Conservation (phyloP, 2,329 filamentous ascomycete genomes). For the Stachybotrys echinatus region DNA sequence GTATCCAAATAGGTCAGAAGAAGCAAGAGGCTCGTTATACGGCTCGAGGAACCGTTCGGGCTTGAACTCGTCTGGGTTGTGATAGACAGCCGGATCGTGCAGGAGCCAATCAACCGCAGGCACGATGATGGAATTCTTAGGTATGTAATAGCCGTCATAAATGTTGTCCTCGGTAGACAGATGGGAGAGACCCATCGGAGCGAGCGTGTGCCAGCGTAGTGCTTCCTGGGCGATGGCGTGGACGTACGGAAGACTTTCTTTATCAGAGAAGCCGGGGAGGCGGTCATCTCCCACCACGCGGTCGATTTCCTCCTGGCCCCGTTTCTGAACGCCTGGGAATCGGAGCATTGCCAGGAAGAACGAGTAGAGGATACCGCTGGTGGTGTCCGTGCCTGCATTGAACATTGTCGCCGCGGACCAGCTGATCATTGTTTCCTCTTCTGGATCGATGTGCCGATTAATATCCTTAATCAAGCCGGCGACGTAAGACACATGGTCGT, state of each 20-base stretch:
- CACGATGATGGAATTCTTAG: slow-evolving; percentile 4
- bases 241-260: slow-evolving; percentile 6
- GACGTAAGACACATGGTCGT: slow-evolving; percentile 7
- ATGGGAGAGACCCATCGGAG: slow-evolving; percentile 7
- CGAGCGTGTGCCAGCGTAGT: slow-evolving; percentile 6
- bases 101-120: not conserved
- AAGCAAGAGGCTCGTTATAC: not conserved
- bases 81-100: not conserved
- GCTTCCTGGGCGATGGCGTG: slow-evolving; percentile 7
- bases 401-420: not conserved
- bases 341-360: slow-evolving; percentile 41
- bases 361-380: slow-evolving; percentile 19
- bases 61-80: not conserved
- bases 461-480: slow-evolving; percentile 1
- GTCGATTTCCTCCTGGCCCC: slow-evolving; percentile 32
- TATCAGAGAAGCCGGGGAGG: slow-evolving; percentile 34
- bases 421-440: not conserved
- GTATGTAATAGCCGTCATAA: slow-evolving; percentile 7
- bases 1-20: not conserved
- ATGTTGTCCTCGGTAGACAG: slow-evolving; percentile 3
- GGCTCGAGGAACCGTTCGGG: not conserved
- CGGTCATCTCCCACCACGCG: slow-evolving; percentile 33
- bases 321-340: slow-evolving; percentile 31
- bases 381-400: slow-evolving; percentile 10
- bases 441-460: not conserved